Conservation (phyloP, 2,329 filamentous ascomycete species). For the Tolypocladium cylindrosporum region DNA sequence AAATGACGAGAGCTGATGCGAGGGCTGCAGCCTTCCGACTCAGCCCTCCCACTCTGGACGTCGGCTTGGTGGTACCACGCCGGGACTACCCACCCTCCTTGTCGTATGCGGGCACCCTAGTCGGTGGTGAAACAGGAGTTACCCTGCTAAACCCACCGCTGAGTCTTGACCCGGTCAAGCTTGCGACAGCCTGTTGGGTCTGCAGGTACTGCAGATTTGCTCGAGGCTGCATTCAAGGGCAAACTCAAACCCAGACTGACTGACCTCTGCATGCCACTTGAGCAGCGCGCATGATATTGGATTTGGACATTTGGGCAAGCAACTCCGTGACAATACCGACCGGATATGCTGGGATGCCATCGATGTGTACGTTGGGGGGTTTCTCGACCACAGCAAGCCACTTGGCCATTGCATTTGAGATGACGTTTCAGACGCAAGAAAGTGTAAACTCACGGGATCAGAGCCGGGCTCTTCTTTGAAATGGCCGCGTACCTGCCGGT, state of each 20-base stretch:
- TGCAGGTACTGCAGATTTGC: constrained; percentile 2
- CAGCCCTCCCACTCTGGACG: constrained; percentile 12
- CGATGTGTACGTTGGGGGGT: neutral
- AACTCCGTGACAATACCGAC: neutral
- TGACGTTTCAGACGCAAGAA: neutral
- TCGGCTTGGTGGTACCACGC: constrained; percentile 9
- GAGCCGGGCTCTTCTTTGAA: constrained; percentile 8
- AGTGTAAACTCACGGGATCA: constrained; percentile 6
- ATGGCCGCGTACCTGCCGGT: constrained; percentile 9
- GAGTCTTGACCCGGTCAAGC: constrained; percentile 10
- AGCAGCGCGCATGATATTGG: neutral
- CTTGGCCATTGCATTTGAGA: neutral
- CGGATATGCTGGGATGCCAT: neutral
- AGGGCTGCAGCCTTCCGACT: constrained; percentile 15
- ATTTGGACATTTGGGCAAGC: neutral
- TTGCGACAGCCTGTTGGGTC: constrained; percentile 8
- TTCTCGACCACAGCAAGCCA: neutral
- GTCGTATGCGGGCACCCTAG: constrained; percentile 8
- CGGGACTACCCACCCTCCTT: constrained; percentile 12
- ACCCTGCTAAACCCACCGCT: constrained; percentile 8
- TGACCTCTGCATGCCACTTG: neutral
- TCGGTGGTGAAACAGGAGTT: constrained; percentile 12
- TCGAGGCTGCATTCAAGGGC: neutral
- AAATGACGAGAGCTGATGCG: constrained; percentile 4
- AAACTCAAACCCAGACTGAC: neutral